phyloP scores from a whole-genome alignment of 306 rosid genomes.

The Lupinus albus region DNA sequence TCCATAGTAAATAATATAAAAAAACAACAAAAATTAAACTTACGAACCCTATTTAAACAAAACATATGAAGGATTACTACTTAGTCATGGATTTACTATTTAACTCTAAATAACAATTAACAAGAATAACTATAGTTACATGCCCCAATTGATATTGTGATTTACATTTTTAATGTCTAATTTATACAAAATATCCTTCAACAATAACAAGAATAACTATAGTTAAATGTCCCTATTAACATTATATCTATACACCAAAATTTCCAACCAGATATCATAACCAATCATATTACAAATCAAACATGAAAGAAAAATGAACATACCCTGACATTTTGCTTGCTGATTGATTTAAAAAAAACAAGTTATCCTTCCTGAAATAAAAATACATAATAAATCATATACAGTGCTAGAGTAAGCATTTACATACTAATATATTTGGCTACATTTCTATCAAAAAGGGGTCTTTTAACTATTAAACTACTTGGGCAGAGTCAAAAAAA shows the following conservation, averaged over 20 bases:
- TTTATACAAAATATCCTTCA: too few species aligned
- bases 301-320: not conserved
- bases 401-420: not conserved
- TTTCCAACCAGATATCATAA: not conserved
- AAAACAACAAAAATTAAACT: too few species aligned
- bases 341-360: not conserved
- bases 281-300: not conserved
- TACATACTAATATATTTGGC: not conserved
- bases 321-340: conserved; percentile 48
- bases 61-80: too few species aligned
- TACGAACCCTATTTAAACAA: too few species aligned
- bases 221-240: too few species aligned
- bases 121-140: too few species aligned
- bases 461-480: not conserved
- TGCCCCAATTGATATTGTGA: too few species aligned
- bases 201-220: not conserved
- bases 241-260: not conserved
- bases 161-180: too few species aligned
- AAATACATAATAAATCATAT: conserved; percentile 12
- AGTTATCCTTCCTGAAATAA: conserved; percentile 42
- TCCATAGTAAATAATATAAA: too few species aligned
- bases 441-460: not conserved
- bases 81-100: too few species aligned
- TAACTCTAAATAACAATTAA: not conserved
- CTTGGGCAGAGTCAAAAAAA: not conserved